Evolutionary conservation across 331 rosid genomes (phyloP), one percentile per base, ranked within the genome.

Genomic region (Pyracantha coccinea): DNA sequence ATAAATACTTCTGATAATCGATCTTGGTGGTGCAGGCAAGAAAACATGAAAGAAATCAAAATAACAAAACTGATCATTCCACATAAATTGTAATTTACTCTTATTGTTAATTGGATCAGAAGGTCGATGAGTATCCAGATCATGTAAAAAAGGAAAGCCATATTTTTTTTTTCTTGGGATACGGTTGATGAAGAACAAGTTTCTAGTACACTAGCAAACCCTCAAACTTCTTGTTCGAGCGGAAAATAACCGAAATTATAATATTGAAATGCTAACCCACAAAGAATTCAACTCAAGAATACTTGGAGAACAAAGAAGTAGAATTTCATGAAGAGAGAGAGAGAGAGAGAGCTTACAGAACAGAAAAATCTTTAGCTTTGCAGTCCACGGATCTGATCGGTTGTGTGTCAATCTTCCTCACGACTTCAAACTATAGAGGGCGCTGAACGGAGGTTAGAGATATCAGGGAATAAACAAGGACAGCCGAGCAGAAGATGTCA

Each of bases 391-490:
- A 60, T 60, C 65, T 13, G 65, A 24, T 23, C 31, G 32, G 17
- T 53, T 53, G 24, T 53, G 12, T 53, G 24, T 16, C 10, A 53
- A 17, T 19, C 58, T 53, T 47, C 54, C 54, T 47, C 17, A 57
- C 15, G 0, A 15, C 4, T 20, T 24, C 28, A 25, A 60, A 14
- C n/a, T 24, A 6, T n/a, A 53, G 24, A n/a, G 60, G 60, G 23
- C 8, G 25, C 11, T 54, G 21, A 23, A 38, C 44, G 44, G 44
- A 35, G 44, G 44, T 2, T 11, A 38, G 1, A 38, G 88, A 83
- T 92, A 86, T 86, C 71, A 69, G 15, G 78, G 74, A 69, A 76
- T 77, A 83, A 60, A 66, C 64, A 4, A 59, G 38, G 72, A 71
- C 72, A 76, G 77, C 79, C n/a, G 12, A 50, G n/a, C 73, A 58